These are phyloP conservation scores for Fusarium papillatum DNA, from an alignment of 2,329 filamentous ascomycete species.

Conservation along the genomic window DNA sequence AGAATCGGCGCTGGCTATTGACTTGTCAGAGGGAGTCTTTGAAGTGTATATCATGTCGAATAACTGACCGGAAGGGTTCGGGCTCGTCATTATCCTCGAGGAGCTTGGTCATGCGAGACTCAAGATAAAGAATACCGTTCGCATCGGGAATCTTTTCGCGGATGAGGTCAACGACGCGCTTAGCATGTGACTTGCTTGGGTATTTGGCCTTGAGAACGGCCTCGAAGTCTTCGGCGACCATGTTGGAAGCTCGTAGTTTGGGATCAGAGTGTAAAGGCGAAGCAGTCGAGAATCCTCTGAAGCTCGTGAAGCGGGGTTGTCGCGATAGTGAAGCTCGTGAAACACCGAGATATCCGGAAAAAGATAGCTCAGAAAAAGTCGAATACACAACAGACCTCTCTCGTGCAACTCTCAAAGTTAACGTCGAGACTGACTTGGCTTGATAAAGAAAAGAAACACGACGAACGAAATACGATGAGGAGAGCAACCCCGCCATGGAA, in stretches of 20 bases:
- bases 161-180: constrained; percentile 86
- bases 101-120: constrained; percentile 84
- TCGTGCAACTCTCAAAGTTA: neutral
- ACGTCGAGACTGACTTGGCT: constrained; percentile 4
- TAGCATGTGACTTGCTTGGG: constrained; percentile 90
- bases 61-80: constrained; percentile 79
- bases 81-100: constrained; percentile 92
- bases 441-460: constrained; percentile 3
- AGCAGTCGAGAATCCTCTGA: constrained; percentile 12
- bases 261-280: neutral
- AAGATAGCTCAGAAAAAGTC: neutral
- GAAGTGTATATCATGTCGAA: no score
- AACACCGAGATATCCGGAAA: neutral
- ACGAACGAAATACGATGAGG: constrained; percentile 14
- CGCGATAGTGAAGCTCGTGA: constrained; percentile 2
- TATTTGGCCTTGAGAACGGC: constrained; percentile 73
- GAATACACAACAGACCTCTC: neutral
- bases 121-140: constrained; percentile 85
- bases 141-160: constrained; percentile 73
- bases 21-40: constrained; percentile 3
- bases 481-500: constrained; percentile 35
- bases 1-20: constrained; percentile 85
- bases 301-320: constrained; percentile 14
- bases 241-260: constrained; percentile 31
- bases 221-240: constrained; percentile 61